phyloP scores from a whole-genome alignment of 2,329 filamentous ascomycete genomes.

The Huntiella abstrusa region DNA sequence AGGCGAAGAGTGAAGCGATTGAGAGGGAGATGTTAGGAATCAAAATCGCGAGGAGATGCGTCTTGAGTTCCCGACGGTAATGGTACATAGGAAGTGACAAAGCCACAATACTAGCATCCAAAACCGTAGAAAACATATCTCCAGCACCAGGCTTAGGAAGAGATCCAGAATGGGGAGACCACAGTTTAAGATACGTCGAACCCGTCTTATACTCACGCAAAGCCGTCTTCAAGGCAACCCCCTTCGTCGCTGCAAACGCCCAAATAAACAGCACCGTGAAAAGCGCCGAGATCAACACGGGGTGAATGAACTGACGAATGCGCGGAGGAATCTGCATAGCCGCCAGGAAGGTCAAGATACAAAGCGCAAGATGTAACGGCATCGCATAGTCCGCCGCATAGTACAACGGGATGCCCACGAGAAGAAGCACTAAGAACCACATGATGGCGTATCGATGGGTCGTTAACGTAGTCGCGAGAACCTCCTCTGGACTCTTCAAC shows the following conservation, averaged over 20 bases:
- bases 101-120: slow-evolving; percentile 39
- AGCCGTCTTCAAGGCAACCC: slow-evolving; percentile 22
- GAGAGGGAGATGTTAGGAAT: slow-evolving; percentile 33
- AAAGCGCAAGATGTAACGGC: slow-evolving; percentile 28
- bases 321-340: slow-evolving; percentile 28
- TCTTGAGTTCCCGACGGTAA: slow-evolving; percentile 35
- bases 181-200: slow-evolving; percentile 34
- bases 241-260: slow-evolving; percentile 28
- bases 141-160: slow-evolving; percentile 30
- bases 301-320: slow-evolving; percentile 36
- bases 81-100: slow-evolving; percentile 43
- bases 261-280: slow-evolving; percentile 34
- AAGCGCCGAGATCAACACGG: slow-evolving; percentile 36
- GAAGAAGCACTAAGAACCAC: slow-evolving; percentile 27
- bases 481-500: slow-evolving; percentile 28
- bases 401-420: slow-evolving; percentile 35
- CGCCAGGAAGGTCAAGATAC: slow-evolving; percentile 31
- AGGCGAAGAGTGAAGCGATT: slow-evolving; percentile 34
- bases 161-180: slow-evolving; percentile 15
- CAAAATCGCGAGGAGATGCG: slow-evolving; percentile 34
- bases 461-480: slow-evolving; percentile 23
- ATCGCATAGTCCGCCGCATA: slow-evolving; percentile 33
- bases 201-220: slow-evolving; percentile 32
- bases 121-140: slow-evolving; percentile 33
- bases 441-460: slow-evolving; percentile 26